Evolutionary conservation across 169 alveolate species (phyloP), one percentile per base, ranked within the genome.

Genomic region (Plasmodium vivax): DNA sequence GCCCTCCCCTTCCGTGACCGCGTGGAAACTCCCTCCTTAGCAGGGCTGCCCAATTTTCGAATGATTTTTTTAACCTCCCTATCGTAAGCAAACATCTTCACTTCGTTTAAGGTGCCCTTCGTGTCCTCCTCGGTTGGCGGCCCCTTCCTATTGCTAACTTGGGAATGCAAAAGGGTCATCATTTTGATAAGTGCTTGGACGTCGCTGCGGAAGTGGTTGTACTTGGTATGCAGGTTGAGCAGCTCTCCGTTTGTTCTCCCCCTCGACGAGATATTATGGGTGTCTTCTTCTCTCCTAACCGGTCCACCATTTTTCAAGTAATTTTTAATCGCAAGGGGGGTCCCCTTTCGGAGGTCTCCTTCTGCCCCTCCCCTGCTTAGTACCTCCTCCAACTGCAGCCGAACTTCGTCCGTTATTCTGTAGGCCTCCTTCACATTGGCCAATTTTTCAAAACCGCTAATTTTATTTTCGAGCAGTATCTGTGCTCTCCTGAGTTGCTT

Each of bases 21-120:
- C 4, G 3, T 38, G 30, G 56, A 47, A 1, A 75, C 14, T 19
- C 27, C 14, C 9, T 36, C 51, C n/a, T 7, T 30, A 23, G 27
- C 1, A 51, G 12, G 32, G 12, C 19, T 85, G 43, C 54, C 74
- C 16, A 85, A 74, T 34, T 74, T 75, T 23, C 23, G 45, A 30
- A 34, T 75, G 19, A 85, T 32, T 85, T 36, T 85, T 36, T 75
- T 75, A 54, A 75, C 79, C 54, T 36, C 58, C 62, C 41, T 85
- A 4, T 75, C 80, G 38, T 85, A 85, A 38, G 79, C 23, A 85
- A 85, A 77, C 30, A 85, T n/a, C 62, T 85, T 75, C 2, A 85
- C 75, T 75, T 85, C 32, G 23, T 41, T 85, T 19, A 85, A 75
- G 3, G 80, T 34, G 41, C 30, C 23, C n/a, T 51, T 34, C 12